Percentiles rank a stretch among this genome's conserved stretches.
phyloP scores from a whole-genome alignment of 257 asterid genomes.

The Echites panduratus region DNA sequence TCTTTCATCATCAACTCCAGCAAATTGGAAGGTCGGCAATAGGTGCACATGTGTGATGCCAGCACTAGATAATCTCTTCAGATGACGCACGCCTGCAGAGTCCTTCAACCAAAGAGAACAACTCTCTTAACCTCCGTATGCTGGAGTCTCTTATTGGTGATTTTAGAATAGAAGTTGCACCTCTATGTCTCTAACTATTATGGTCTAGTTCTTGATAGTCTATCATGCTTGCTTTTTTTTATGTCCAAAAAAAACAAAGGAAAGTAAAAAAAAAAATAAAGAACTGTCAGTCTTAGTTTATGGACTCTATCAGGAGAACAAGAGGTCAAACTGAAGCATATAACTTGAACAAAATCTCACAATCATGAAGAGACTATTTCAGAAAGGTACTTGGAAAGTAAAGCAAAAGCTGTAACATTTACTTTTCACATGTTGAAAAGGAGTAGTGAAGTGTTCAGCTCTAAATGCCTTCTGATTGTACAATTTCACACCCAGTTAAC shows the following conservation, averaged over 20 bases:
- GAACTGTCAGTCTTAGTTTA: neutral
- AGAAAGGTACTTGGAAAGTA: neutral
- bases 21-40: conserved; percentile 89
- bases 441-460: neutral
- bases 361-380: neutral
- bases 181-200: neutral
- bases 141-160: neutral
- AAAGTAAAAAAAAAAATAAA: neutral
- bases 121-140: neutral
- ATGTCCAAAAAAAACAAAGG: neutral
- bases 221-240: neutral
- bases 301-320: neutral
- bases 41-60: conserved; percentile 88
- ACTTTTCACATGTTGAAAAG: neutral
- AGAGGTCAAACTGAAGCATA: neutral
- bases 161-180: neutral
- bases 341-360: neutral
- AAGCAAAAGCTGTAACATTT: neutral
- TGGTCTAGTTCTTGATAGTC: neutral
- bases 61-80: conserved; percentile 67
- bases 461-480: neutral
- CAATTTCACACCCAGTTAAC: neutral
- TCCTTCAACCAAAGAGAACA: conserved; percentile 44
- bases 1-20: conserved; percentile 77
- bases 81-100: conserved; percentile 81